Evolutionary conservation across 495 filamentous ascomycete species (phyloP), one percentile per base, ranked within the genome.

Genomic region (Podospora comata): DNA sequence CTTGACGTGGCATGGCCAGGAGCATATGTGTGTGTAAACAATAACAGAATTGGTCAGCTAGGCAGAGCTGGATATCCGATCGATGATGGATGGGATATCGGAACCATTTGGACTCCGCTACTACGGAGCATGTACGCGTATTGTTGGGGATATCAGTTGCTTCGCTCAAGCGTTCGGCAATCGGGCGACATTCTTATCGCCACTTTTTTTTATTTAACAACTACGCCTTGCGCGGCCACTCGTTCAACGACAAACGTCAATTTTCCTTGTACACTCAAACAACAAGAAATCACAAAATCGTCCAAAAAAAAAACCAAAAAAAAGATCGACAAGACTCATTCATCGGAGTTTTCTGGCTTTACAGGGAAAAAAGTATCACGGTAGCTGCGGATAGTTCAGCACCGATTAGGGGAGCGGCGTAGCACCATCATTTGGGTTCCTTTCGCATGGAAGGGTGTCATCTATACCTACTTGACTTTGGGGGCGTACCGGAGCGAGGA

Each of bases 61-160:
- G 71, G 7, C 54, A 67, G 66, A 64, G 74, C 75, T 76, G 72
- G 72, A 76, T 76, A 75, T 70, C 72, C 61, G 34, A 39, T 75
- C n/a, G 55, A 70, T 60, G 32, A 58, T 58, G 64, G 67, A 76
- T 65, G 71, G 71, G 72, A 78, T 74, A 66, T 78, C 70, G 65
- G 69, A 56, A 59, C 63, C 67, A 77, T 78, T 70, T 78, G 75
- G 70, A 68, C 65, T 71, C 66, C 66, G 56, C 65, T 65, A 59
- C 66, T 61, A 19, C 62, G 20, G 68, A 58, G 65, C 64, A 67
- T 59, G 66, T 70, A 65, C 64, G 53, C 62, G 65, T 58, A 48
- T 70, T 68, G 67, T 70, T 61, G 63, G 62, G 65, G 68, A 66
- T 65, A 61, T 65, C 62, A 70, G 39, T 69, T 69, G 68, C 70